Evolutionary conservation across 768 basidiomycete species (phyloP), one percentile per base, ranked within the genome.

Genomic region (Trametes cubensis): DNA sequence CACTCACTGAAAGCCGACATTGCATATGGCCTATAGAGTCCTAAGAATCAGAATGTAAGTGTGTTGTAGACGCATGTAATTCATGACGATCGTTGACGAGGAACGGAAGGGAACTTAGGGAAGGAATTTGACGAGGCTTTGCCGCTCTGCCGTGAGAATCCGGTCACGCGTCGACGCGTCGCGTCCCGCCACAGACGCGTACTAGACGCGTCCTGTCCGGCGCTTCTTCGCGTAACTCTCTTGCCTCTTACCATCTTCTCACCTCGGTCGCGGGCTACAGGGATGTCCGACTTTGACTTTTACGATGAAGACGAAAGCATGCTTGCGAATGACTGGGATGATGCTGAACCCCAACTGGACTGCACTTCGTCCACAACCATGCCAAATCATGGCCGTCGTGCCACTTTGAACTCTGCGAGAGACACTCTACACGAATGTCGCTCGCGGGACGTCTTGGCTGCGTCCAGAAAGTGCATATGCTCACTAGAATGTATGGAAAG

Each of bases 81-180:
- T n/a, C n/a, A n/a, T n/a, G n/a, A n/a, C n/a, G n/a, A n/a, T n/a
- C n/a, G n/a, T n/a, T n/a, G n/a, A n/a, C n/a, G n/a, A n/a, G n/a
- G n/a, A n/a, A n/a, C n/a, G n/a, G n/a, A n/a, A n/a, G n/a, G n/a
- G n/a, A n/a, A n/a, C n/a, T n/a, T n/a, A n/a, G n/a, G n/a, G n/a
- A n/a, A n/a, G 4, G 28, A 30, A 8, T 30, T 30, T 34, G 34
- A 34, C 5, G 34, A 34, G 28, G 34, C 34, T 34, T 34, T 34
- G 34, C 34, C 34, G 34, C 34, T 11, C 30, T 45, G 39, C n/a
- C 42, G 61, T 61, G 61, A 51, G 55, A 57, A 62, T 34, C 26
- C 61, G 61, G 26, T 62, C 61, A 62, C 61, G 61, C 20, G 61
- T 18, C 14, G 21, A 62, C 55, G 55, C 61, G 55, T 46, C 21